Evolutionary conservation across 495 filamentous ascomycete genomes (phyloP).

Genomic region (Aspergillus affinis): DNA sequence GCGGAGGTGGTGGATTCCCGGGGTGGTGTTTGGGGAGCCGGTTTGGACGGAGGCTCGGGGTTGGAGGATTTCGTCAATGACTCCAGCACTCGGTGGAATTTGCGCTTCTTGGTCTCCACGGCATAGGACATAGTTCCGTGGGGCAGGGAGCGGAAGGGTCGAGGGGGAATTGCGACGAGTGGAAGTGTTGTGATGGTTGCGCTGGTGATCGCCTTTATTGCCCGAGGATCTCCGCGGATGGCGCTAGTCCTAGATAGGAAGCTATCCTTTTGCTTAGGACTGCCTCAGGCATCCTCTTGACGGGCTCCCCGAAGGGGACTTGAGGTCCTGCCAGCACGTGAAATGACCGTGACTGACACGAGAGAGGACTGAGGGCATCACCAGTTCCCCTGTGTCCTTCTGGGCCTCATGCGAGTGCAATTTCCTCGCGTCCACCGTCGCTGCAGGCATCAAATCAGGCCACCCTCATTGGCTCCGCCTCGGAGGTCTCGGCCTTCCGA

Average conservation of each 20-base stretch:
- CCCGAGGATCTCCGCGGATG: conserved; percentile 4
- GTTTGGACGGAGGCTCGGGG: conserved; percentile 32
- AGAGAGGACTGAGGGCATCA: too few relatives aligned
- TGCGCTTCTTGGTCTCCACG: conserved; percentile 54
- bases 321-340: not conserved
- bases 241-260: conserved; percentile 14
- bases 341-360: too few relatives aligned
- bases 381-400: too few relatives aligned
- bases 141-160: not conserved
- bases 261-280: conserved; percentile 4
- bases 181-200: conserved; percentile 6
- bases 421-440: not conserved
- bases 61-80: conserved; percentile 41
- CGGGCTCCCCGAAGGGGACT: too few relatives aligned
- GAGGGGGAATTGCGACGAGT: not conserved
- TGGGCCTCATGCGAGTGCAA: too few relatives aligned
- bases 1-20: conserved; percentile 30
- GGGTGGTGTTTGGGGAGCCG: conserved; percentile 21
- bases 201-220: conserved; percentile 2
- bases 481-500: conserved; percentile 15
- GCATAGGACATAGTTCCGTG: conserved; percentile 49
- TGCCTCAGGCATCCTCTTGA: conserved; percentile 11
- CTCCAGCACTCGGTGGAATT: conserved; percentile 58
- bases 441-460: conserved; percentile 15
- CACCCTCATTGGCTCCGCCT: conserved; percentile 15